Conservation (phyloP, 495 filamentous ascomycete species). For the Podospora fimiseda region DNA sequence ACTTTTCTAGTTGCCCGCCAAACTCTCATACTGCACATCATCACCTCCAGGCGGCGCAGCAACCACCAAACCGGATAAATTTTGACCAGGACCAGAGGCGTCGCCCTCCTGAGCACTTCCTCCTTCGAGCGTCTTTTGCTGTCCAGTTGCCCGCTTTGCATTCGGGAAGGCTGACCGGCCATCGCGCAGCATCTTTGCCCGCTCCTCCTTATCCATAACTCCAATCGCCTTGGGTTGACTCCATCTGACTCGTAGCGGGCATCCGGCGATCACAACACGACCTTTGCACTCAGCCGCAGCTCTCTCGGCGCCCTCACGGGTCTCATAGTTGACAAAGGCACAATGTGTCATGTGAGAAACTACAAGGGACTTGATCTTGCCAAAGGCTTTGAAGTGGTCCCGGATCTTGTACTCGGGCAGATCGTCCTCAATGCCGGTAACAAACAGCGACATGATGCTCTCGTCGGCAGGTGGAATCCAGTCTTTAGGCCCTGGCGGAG, state of each 20-base stretch:
- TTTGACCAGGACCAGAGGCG: conserved; percentile 6
- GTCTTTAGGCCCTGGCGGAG: conserved; percentile 75
- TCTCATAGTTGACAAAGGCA: conserved; percentile 90
- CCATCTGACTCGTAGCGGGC: conserved; percentile 85
- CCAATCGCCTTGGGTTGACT: conserved; percentile 85
- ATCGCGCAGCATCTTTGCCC: conserved; percentile 66
- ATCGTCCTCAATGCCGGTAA: conserved; percentile 94
- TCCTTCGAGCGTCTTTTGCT: conserved; percentile 29
- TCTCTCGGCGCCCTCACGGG: conserved; percentile 72
- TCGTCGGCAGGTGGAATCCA: conserved; percentile 75
- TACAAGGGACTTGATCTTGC: conserved; percentile 78
- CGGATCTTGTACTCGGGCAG: conserved; percentile 86
- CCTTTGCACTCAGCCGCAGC: conserved; percentile 83
- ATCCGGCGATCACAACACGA: conserved; percentile 74
- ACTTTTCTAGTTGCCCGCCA: conserved; percentile 65
- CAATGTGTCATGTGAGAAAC: conserved; percentile 96
- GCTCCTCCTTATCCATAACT: conserved; percentile 76
- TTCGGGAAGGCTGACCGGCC: conserved; percentile 52
- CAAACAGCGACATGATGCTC: conserved; percentile 83
- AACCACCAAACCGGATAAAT: conserved; percentile 47
- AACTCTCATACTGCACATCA: conserved; percentile 76
- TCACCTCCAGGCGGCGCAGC: conserved; percentile 79
- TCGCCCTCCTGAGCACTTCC: conserved; percentile 16
- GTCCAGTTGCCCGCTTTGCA: conserved; percentile 25
- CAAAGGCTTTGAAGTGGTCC: conserved; percentile 81